Conservation (phyloP, 306 rosid genomes). For the Sophora flavescens region DNA sequence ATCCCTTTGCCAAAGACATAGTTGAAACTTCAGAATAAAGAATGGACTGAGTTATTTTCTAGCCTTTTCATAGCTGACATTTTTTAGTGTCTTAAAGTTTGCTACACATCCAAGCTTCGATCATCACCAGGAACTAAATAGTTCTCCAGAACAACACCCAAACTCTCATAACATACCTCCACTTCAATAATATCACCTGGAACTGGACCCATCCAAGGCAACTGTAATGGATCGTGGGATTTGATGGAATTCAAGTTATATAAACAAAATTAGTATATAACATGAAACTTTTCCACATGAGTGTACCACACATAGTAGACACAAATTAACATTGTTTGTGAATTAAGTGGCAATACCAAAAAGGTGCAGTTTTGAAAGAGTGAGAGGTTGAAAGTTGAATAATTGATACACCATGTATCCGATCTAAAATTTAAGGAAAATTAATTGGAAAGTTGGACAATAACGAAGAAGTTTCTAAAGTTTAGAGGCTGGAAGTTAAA, state of each 20-base stretch:
- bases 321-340: no score
- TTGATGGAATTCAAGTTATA: slow-evolving; percentile 56
- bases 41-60: no score
- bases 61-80: slow-evolving; percentile 73
- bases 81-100: slow-evolving; percentile 88
- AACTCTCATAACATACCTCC: slow-evolving; percentile 95
- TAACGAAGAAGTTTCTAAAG: slow-evolving; percentile 51
- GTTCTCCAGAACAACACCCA: slow-evolving; percentile 87
- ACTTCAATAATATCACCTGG: slow-evolving; percentile 98
- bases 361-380: no score
- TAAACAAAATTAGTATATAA: slow-evolving; percentile 37
- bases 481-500: slow-evolving; percentile 48
- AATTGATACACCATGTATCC: slow-evolving; percentile 67
- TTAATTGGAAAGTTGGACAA: slow-evolving; percentile 70
- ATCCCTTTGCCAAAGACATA: no score
- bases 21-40: no score
- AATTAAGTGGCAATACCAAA: no score
- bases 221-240: slow-evolving; percentile 56
- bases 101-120: slow-evolving; percentile 75
- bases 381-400: no score
- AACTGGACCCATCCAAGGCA: slow-evolving; percentile 81
- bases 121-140: slow-evolving; percentile 68
- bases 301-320: no score
- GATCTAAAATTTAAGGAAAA: slow-evolving; percentile 59
- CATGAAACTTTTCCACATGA: slow-evolving; percentile 6